Evolutionary conservation across 768 basidiomycete genomes (phyloP), one percentile per base, ranked within the genome.

Genomic region (Lentinula boryana): DNA sequence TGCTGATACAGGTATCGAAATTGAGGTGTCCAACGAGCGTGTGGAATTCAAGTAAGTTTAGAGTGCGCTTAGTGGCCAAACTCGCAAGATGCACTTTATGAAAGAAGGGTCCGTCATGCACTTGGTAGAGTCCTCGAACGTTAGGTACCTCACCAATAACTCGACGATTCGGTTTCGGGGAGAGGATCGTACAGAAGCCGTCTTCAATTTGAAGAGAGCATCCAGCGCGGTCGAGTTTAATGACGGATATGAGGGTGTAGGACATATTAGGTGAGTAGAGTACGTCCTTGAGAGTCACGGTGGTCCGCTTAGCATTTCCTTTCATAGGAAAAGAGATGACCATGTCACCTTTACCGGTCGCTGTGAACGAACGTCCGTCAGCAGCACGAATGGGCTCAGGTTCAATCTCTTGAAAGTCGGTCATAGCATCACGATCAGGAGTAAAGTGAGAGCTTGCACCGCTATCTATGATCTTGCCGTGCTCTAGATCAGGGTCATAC

Each of bases 381-480:
- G 73, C 73, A 1, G 70, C 65, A 18, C 56, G 10, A 38, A 75
- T 70, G 5, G 69, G 62, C 12, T 63, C 55, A n/a, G 63, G 67
- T 31, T 31, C 16, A 23, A 43, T 50, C 12, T 58, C 43, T 3
- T 6, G 4, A 58, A 63, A 75, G 44, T 69, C 68, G 23, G 65
- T 49, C 61, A 78, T 71, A 18, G 62, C 55, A 16, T 64, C n/a
- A 6, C 67, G 53, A 51, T 71, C 65, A 2, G 72, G 73, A 5
- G 71, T 68, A 64, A 76, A 73, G 53, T 76, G 75, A 23, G 62
- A 63, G 10, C 63, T 71, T 10, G 74, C 69, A 31, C 76, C 72
- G 53, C 71, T 70, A 63, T 77, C 70, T n/a, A 70, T 63, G 31
- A 69, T 69, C 51, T 63, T 58, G 21, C 50, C 60, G 5, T 40